Evolutionary conservation across 2,329 filamentous ascomycete species (phyloP).

Genomic region (Diaporthe sp.): DNA sequence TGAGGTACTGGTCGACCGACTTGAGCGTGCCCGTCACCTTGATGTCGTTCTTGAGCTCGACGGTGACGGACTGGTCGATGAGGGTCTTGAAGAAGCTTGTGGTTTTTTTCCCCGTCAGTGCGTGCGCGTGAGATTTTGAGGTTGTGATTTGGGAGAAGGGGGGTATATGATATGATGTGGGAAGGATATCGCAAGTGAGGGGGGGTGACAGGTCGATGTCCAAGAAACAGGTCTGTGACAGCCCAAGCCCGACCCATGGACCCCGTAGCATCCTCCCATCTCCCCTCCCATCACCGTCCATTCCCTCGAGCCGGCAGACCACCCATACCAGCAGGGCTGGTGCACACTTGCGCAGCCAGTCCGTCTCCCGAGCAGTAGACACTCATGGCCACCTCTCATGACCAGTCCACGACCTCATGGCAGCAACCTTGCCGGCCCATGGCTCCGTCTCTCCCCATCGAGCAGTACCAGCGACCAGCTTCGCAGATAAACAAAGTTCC

Average conservation of each 20-base stretch:
- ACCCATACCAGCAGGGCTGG: not conserved
- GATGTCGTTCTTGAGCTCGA: conserved; percentile 99
- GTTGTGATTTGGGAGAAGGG: not conserved
- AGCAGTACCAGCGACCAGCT: not conserved
- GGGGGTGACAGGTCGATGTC: not conserved
- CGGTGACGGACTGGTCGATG: conserved; percentile 96
- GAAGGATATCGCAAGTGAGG: not conserved
- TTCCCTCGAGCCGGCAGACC: not conserved
- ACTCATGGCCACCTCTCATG: not conserved
- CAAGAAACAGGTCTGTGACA: not conserved
- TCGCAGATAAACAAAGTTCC: too few species aligned
- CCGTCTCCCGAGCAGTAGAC: not conserved
- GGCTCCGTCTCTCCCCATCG: not conserved
- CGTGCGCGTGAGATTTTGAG: not conserved
- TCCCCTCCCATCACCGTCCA: not conserved
- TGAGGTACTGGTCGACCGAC: conserved; percentile 98
- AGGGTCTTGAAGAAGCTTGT: conserved; percentile 97
- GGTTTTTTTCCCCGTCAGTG: not conserved
- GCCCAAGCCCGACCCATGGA: not conserved
- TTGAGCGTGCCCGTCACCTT: conserved; percentile 96
- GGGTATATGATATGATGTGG: not conserved
- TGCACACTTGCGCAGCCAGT: not conserved
- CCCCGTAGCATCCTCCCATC: not conserved
- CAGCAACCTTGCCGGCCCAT: not conserved
- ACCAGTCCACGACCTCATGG: not conserved